Percentiles rank a stretch among this genome's conserved stretches.
Evolutionary conservation across 225 moss, liverwort and hornwort genomes (phyloP).

Genomic region (Thuidium tamariscinum): DNA sequence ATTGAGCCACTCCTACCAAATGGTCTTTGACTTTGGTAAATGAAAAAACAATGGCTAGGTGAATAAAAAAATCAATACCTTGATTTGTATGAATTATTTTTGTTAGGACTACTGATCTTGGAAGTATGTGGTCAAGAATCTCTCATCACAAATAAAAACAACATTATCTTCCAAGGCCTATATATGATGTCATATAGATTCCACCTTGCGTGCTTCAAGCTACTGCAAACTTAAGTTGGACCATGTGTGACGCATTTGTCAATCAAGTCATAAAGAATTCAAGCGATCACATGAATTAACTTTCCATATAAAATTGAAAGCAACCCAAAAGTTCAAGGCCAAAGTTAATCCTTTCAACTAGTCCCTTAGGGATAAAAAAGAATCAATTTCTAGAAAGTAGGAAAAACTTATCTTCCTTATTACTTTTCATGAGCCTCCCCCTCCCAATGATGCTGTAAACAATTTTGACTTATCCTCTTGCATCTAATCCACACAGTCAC

Average conservation of each 20-base stretch:
- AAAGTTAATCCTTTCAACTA: too few relatives aligned
- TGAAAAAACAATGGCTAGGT: fast-evolving
- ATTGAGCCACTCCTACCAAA: fast-evolving
- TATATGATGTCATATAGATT: fast-evolving
- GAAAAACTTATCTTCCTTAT: fast-evolving
- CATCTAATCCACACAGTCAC: neutral
- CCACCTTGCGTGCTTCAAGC: fast-evolving
- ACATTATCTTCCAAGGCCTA: neutral
- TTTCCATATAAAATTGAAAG: neutral
- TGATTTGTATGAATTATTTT: neutral
- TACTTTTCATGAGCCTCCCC: neutral
- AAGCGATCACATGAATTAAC: neutral
- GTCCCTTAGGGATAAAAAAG: fast-evolving
- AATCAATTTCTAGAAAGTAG: neutral
- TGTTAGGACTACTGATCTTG: fast-evolving
- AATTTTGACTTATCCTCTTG: neutral
- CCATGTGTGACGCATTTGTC: fast-evolving
- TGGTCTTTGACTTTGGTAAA: fast-evolving
- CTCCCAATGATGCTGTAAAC: fast-evolving
- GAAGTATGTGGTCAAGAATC: neutral
- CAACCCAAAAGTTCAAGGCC: neutral
- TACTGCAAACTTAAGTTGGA: fast-evolving
- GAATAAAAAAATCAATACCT: neutral
- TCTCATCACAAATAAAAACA: neutral
- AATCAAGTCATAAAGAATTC: neutral